A percentile compares a stretch with the other conserved stretches of the same genome.
These are phyloP conservation scores for Hypoxylon subgilvum DNA, from an alignment of 495 filamentous ascomycete genomes.

Conservation along the genomic window DNA sequence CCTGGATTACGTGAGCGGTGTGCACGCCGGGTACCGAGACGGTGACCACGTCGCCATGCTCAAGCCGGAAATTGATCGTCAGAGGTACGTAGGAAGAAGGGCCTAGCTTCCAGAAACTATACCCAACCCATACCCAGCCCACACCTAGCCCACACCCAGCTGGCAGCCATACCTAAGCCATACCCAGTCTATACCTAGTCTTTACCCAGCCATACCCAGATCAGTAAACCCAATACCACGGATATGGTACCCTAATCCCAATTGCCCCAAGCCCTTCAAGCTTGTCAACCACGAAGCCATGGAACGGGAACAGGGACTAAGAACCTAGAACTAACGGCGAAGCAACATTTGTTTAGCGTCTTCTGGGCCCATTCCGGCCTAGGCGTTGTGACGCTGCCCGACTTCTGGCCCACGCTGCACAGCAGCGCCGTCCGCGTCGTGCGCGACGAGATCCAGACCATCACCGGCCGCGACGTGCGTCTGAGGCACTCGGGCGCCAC, in stretches of 20 bases:
- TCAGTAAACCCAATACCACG: too few relatives aligned
- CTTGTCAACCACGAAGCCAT: too few relatives aligned
- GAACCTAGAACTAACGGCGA: too few relatives aligned
- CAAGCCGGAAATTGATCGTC: constrained; percentile 4
- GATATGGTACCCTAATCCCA: too few relatives aligned
- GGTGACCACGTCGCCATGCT: constrained; percentile 3
- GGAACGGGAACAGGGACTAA: too few relatives aligned
- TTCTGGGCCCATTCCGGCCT: constrained; percentile 51
- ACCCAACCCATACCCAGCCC: too few relatives aligned
- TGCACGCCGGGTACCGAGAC: constrained; percentile 18
- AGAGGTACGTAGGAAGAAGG: constrained; percentile 4
- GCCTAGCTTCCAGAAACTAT: too few relatives aligned
- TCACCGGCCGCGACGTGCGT: constrained; percentile 12
- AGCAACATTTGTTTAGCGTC: constrained; percentile 27
- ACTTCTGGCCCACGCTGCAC: constrained; percentile 50
- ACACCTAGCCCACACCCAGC: too few relatives aligned
- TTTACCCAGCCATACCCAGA: too few relatives aligned
- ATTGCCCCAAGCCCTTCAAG: too few relatives aligned
- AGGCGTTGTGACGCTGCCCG: constrained; percentile 43
- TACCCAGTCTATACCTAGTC: too few relatives aligned
- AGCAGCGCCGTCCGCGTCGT: constrained; percentile 41
- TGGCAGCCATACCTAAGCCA: too few relatives aligned
- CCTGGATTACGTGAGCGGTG: constrained; percentile 6
- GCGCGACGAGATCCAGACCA: constrained; percentile 24
- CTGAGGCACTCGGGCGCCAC: constrained; percentile 12